Evolutionary conservation across 2,329 filamentous ascomycete species (phyloP).

Genomic region (Botrytis elliptica): DNA sequence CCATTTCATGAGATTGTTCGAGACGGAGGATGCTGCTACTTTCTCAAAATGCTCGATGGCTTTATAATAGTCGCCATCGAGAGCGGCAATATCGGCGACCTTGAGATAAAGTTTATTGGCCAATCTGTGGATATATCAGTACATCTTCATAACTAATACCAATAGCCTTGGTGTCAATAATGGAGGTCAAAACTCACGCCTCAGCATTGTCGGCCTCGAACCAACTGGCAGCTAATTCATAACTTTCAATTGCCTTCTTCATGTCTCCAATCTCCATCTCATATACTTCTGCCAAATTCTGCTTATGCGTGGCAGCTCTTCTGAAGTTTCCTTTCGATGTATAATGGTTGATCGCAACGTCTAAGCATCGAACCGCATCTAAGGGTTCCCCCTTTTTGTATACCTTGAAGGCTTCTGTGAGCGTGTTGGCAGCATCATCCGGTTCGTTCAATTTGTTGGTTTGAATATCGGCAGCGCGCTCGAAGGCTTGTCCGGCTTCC

Average conservation of each 20-base stretch:
- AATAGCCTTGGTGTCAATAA: background rate
- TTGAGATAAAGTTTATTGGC: slow-evolving; percentile 95
- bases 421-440: slow-evolving; percentile 85
- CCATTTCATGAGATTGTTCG: slow-evolving; percentile 91
- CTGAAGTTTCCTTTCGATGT: slow-evolving; percentile 87
- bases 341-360: slow-evolving; percentile 80
- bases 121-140: slow-evolving; percentile 51
- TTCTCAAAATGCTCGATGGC: slow-evolving; percentile 81
- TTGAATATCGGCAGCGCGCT: slow-evolving; percentile 81
- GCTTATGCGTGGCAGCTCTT: slow-evolving; percentile 85
- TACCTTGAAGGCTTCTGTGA: slow-evolving; percentile 91
- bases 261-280: slow-evolving; percentile 78
- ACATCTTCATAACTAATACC: background rate
- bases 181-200: slow-evolving; percentile 57
- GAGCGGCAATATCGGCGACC: slow-evolving; percentile 80
- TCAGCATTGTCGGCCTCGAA: slow-evolving; percentile 84
- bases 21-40: slow-evolving; percentile 73
- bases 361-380: slow-evolving; percentile 77
- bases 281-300: slow-evolving; percentile 82
- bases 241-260: slow-evolving; percentile 76
- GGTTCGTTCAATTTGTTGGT: slow-evolving; percentile 80
- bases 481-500: slow-evolving; percentile 84
- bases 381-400: slow-evolving; percentile 83
- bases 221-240: slow-evolving; percentile 84
- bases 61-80: slow-evolving; percentile 81